Conservation (phyloP, 129 eudicot species). For the Solidago caesia region DNA sequence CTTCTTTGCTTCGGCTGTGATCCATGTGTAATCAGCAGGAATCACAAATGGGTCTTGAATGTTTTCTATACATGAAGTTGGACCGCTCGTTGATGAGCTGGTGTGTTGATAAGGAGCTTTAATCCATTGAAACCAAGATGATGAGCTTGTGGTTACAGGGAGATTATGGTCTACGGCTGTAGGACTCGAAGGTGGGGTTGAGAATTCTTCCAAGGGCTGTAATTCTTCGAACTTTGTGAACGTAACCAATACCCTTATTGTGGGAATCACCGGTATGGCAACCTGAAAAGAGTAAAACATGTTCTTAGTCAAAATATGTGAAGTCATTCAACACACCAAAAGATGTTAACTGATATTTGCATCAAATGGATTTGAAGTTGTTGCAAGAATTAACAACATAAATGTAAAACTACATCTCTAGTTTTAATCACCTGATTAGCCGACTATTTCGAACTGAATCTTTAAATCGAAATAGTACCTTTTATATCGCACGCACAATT, state of each 20-base stretch:
- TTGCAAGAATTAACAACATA: not conserved
- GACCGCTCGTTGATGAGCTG: constrained; percentile 45
- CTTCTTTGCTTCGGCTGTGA: too few species aligned
- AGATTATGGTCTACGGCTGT: constrained; percentile 40
- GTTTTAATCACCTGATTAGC: too few species aligned
- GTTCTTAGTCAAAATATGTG: too few species aligned
- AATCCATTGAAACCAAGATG: constrained; percentile 81
- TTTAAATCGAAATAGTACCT: too few species aligned
- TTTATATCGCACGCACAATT: too few species aligned
- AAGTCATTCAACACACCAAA: too few species aligned
- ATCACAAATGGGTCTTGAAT: constrained; percentile 54
- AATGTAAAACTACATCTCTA: not conserved
- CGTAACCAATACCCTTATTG: constrained; percentile 75
- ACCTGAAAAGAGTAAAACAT: constrained; percentile 45
- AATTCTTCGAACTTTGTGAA: constrained; percentile 85
- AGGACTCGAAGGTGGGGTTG: constrained; percentile 88
- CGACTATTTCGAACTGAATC: too few species aligned
- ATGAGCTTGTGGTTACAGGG: constrained; percentile 29
- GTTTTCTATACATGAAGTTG: constrained; percentile 45
- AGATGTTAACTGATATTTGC: too few species aligned
- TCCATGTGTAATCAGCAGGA: constrained; percentile 39
- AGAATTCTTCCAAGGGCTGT: constrained; percentile 69
- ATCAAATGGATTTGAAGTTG: not conserved
- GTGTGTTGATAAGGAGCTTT: constrained; percentile 62
- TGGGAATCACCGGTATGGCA: constrained; percentile 83